These are phyloP conservation scores for Fistulifera solaris DNA, from an alignment of 108 stramenopile genomes.

Conservation along the genomic window DNA sequence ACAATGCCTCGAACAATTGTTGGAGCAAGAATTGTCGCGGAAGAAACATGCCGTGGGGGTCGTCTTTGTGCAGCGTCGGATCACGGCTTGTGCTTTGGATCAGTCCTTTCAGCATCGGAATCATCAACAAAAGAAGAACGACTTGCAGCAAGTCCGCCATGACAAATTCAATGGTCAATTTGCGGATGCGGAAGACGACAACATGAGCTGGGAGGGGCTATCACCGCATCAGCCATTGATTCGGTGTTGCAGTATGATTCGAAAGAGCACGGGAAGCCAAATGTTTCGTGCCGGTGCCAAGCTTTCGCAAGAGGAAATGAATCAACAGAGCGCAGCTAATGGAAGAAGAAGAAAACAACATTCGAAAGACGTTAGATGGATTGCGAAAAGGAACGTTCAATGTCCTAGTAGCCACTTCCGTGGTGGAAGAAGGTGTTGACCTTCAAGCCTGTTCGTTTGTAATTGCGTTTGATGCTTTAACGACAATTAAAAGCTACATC, in stretches of 20 bases:
- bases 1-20: slow-evolving; percentile 24
- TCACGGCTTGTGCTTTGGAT: slow-evolving; percentile 46
- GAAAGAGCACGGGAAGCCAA: slow-evolving; percentile 17
- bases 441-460: slow-evolving; percentile 56
- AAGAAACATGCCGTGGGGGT: slow-evolving; percentile 26
- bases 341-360: neutral
- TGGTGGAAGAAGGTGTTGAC: slow-evolving; percentile 66
- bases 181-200: slow-evolving; percentile 3
- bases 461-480: slow-evolving; percentile 41
- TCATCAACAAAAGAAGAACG: neutral
- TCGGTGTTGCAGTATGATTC: slow-evolving; percentile 21
- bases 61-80: slow-evolving; percentile 44
- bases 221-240: slow-evolving; percentile 18
- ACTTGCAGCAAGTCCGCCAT: neutral
- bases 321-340: neutral
- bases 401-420: slow-evolving; percentile 50
- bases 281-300: slow-evolving; percentile 17
- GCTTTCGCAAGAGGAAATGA: neutral
- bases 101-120: slow-evolving; percentile 23
- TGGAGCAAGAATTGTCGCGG: slow-evolving; percentile 17
- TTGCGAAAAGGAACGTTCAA: slow-evolving; percentile 41
- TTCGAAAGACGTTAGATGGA: slow-evolving; percentile 25
- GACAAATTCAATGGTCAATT: slow-evolving; percentile 2
- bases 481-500: slow-evolving; percentile 40
- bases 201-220: slow-evolving; percentile 6